Evolutionary conservation across 140 eudicot species (phyloP), one percentile per base, ranked within the genome.

Genomic region (Cichorium intybus): DNA sequence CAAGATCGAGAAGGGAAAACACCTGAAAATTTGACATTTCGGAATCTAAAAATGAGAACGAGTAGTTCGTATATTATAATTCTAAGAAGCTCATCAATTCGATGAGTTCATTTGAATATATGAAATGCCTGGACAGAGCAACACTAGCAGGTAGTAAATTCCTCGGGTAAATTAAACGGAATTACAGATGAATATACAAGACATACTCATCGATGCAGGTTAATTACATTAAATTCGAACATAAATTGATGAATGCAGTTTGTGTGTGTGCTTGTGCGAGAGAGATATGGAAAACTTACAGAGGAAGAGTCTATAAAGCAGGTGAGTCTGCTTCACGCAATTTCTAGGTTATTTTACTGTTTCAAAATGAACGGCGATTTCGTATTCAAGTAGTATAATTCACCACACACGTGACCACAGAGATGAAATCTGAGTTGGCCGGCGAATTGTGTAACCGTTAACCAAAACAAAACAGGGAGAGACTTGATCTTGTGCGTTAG

Each of bases 251-350:
- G 7, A 51, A 50, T 50, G 37, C 47, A 51, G 29, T 28, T 21
- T 45, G 49, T 69, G 55, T 56, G 31, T 47, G 37, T 69, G 34
- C 18, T 43, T 21, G 49, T 6, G 56, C 14, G 52, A 14, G 31
- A 24, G 68, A 48, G 21, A 26, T 6, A 2, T 4, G 62, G 24
- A 29, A n/a, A 17, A 65, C 73, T 56, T 65, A 65, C 79, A 56
- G 78, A 74, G 22, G 37, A 62, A 71, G 56, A 43, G 22, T 21
- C 50, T 62, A 34, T 20, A 29, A 54, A 72, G 65, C 77, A 63
- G 58, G 39, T 37, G 50, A n/a, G 21, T 52, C 70, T 39, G 77
- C 65, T 72, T 62, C 50, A 20, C 23, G 5, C 43, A 37, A 67
- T 16, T 52, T 34, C 62, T 51, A 4, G 7, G 14, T 21, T 66